Evolutionary conservation across 1,284 basidiomycete species (phyloP).

Genomic region (Austropuccinia psidii): DNA sequence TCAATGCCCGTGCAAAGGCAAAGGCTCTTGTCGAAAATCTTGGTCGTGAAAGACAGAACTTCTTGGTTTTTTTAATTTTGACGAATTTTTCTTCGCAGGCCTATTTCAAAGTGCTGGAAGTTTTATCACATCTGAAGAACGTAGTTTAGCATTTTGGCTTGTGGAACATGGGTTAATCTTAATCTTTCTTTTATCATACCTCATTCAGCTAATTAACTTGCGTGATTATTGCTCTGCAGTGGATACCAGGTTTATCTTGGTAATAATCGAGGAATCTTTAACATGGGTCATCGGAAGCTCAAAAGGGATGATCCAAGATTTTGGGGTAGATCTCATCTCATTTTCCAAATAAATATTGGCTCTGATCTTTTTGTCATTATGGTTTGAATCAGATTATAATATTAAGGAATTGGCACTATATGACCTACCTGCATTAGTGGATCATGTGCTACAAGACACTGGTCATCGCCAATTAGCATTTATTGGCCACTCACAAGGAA

Average conservation of each 20-base stretch:
- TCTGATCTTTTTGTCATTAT: background rate
- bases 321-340: conserved; percentile 52
- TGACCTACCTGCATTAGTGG: conserved; percentile 57
- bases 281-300: conserved; percentile 56
- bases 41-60: too few species aligned
- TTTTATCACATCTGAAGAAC: conserved; percentile 59
- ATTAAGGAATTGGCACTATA: conserved; percentile 58
- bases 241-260: conserved; percentile 59
- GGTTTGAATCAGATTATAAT: conserved; percentile 53
- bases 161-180: conserved; percentile 51
- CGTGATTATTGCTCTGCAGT: conserved; percentile 38
- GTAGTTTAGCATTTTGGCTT: conserved; percentile 59
- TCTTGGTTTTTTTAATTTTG: background rate
- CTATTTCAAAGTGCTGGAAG: conserved; percentile 59
- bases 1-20: too few species aligned
- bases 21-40: too few species aligned
- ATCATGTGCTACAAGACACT: conserved; percentile 55
- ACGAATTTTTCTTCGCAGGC: background rate
- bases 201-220: background rate
- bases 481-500: conserved; percentile 53
- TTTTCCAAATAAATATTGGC: background rate
- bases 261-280: conserved; percentile 58
- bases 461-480: conserved; percentile 50
- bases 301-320: conserved; percentile 55
- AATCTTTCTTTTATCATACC: background rate